A percentile compares a stretch with the other conserved stretches of the same genome.
Evolutionary conservation across 768 basidiomycete species (phyloP).

Genomic region (Pleurotus eryngii): DNA sequence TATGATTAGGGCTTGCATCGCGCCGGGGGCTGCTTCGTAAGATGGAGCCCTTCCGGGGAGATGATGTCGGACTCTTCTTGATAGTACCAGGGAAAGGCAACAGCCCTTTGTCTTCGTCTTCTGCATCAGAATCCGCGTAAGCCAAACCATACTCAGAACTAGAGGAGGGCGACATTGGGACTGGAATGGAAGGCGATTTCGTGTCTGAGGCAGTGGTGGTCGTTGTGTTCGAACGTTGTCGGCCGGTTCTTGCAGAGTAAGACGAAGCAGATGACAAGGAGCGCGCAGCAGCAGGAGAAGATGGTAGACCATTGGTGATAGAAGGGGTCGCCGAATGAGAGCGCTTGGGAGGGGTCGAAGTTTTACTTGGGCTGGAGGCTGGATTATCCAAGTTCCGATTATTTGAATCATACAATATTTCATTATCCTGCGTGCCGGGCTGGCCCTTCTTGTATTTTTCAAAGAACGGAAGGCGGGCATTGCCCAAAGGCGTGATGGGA

Average conservation of each 20-base stretch:
- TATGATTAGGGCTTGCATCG: slow-evolving; percentile 8
- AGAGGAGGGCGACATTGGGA: slow-evolving; percentile 30
- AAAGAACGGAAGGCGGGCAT: slow-evolving; percentile 50
- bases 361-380: slow-evolving; percentile 6
- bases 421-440: slow-evolving; percentile 11
- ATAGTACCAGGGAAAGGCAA: slow-evolving; percentile 13
- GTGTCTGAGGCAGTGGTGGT: background rate
- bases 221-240: slow-evolving; percentile 3
- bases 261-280: slow-evolving; percentile 3
- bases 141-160: slow-evolving; percentile 48
- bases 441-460: slow-evolving; percentile 47
- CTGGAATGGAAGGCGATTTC: background rate
- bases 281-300: slow-evolving; percentile 1
- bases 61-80: slow-evolving; percentile 18
- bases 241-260: slow-evolving; percentile 4
- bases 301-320: background rate
- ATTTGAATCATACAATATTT: slow-evolving; percentile 5
- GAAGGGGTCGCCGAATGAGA: background rate
- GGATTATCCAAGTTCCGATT: slow-evolving; percentile 9
- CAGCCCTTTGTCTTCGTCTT: slow-evolving; percentile 27
- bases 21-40: slow-evolving; percentile 23
- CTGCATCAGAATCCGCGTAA: slow-evolving; percentile 47
- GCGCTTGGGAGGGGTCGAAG: background rate
- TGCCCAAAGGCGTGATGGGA: slow-evolving; percentile 1
- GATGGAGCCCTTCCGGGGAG: slow-evolving; percentile 19